Percentiles rank a stretch among this genome's conserved stretches.
Conservation (phyloP, 148 eudicot genomes). For the Silene conica region DNA sequence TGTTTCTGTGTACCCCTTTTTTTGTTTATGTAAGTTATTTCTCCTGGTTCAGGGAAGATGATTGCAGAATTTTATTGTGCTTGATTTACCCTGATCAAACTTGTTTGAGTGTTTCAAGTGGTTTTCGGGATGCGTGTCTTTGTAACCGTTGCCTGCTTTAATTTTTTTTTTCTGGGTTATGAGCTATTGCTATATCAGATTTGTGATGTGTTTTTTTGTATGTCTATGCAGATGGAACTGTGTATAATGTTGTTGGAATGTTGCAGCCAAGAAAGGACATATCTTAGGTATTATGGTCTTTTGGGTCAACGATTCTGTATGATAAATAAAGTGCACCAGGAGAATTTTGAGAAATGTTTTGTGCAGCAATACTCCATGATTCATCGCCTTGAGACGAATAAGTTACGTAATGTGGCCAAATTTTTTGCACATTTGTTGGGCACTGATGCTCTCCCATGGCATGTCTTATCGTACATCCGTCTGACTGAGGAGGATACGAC, state of each 20-base stretch:
- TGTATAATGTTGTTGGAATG: conserved; percentile 88
- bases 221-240: conserved; percentile 57
- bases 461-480: conserved; percentile 71
- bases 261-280: conserved; percentile 95
- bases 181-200: not conserved
- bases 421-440: conserved; percentile 92
- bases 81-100: not conserved
- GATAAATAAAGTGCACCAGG: conserved; percentile 80
- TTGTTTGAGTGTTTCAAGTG: not conserved
- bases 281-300: conserved; percentile 85
- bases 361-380: conserved; percentile 95
- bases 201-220: not conserved
- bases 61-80: not conserved
- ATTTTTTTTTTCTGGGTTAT: not conserved
- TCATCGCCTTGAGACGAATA: conserved; percentile 88
- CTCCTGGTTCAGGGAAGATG: no score
- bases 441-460: conserved; percentile 90
- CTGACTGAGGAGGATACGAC: conserved; percentile 91
- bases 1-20: not conserved
- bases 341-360: conserved; percentile 80
- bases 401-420: conserved; percentile 84
- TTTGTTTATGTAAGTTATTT: no score
- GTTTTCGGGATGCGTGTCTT: not conserved
- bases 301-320: conserved; percentile 90
- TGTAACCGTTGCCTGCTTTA: not conserved